Evolutionary conservation across 192 early-diverging fungal genomes (phyloP).

Genomic region (Rhizophagus sp.): DNA sequence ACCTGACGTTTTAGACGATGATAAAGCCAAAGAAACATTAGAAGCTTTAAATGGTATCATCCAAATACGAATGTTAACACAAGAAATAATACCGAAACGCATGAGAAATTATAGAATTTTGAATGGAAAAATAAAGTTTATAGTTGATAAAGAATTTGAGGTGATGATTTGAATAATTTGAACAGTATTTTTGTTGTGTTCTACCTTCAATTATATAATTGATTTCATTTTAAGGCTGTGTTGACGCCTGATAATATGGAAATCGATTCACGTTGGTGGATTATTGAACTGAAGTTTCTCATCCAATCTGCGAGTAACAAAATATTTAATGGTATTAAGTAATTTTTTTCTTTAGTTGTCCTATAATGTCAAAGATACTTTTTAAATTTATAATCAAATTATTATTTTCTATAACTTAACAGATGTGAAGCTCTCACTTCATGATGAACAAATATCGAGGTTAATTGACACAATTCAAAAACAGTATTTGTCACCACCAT

Average conservation of each 20-base stretch:
- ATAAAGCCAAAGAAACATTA: constrained; percentile 64
- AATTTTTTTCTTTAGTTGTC: neutral
- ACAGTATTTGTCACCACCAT: neutral
- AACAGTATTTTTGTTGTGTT: too few relatives aligned
- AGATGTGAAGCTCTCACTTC: neutral
- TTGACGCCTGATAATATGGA: neutral
- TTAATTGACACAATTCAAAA: neutral
- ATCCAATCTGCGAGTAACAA: constrained; percentile 8
- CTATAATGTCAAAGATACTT: neutral
- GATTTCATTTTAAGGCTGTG: neutral
- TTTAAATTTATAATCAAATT: neutral
- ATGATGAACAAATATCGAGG: neutral
- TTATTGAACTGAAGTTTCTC: constrained; percentile 12
- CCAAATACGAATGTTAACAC: constrained; percentile 65
- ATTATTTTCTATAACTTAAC: neutral
- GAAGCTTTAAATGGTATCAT: constrained; percentile 70
- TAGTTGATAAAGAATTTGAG: constrained; percentile 71
- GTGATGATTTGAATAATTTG: constrained; percentile 33
- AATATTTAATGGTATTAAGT: neutral
- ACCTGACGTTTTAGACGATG: constrained; percentile 55
- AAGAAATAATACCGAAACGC: constrained; percentile 69
- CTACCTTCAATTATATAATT: neutral
- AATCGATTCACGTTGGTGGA: neutral
- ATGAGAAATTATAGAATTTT: constrained; percentile 60
- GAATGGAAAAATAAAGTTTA: constrained; percentile 74